Evolutionary conservation across 495 filamentous ascomycete species (phyloP).

Genomic region (Annulohypoxylon moriforme): DNA sequence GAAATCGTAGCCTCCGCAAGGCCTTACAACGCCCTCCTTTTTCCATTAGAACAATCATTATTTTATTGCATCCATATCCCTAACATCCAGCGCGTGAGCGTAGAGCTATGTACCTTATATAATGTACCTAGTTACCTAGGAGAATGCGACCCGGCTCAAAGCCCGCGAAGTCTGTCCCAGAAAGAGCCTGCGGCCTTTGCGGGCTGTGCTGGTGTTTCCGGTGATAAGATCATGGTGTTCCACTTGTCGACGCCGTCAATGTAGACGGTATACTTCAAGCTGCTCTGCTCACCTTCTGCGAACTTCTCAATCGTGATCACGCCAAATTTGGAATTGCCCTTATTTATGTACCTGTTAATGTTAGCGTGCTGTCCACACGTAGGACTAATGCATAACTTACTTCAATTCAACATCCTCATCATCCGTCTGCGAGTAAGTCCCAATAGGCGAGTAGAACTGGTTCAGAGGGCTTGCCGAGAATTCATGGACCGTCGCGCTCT

Average conservation of each 20-base stretch:
- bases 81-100: background rate
- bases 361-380: slow-evolving; percentile 13
- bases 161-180: slow-evolving; percentile 53
- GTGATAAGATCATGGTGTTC: slow-evolving; percentile 71
- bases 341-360: slow-evolving; percentile 73
- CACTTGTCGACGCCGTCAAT: slow-evolving; percentile 83
- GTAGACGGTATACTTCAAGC: slow-evolving; percentile 83
- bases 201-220: slow-evolving; percentile 45
- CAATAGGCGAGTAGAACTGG: slow-evolving; percentile 92
- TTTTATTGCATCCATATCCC: slow-evolving; percentile 12
- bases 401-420: slow-evolving; percentile 82
- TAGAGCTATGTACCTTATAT: slow-evolving; percentile 16
- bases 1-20: background rate
- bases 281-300: slow-evolving; percentile 66
- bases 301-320: slow-evolving; percentile 82
- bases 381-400: slow-evolving; percentile 54
- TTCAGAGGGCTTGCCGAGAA: slow-evolving; percentile 89
- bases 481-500: slow-evolving; percentile 77
- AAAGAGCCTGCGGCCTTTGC: slow-evolving; percentile 50
- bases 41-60: slow-evolving; percentile 5
- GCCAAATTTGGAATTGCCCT: slow-evolving; percentile 92
- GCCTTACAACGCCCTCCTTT: slow-evolving; percentile 7
- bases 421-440: slow-evolving; percentile 82
- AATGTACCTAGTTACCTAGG: slow-evolving; percentile 8
- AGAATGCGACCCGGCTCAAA: slow-evolving; percentile 17